Conservation (phyloP, 345 rosid genomes). For the Psidium guajava region DNA sequence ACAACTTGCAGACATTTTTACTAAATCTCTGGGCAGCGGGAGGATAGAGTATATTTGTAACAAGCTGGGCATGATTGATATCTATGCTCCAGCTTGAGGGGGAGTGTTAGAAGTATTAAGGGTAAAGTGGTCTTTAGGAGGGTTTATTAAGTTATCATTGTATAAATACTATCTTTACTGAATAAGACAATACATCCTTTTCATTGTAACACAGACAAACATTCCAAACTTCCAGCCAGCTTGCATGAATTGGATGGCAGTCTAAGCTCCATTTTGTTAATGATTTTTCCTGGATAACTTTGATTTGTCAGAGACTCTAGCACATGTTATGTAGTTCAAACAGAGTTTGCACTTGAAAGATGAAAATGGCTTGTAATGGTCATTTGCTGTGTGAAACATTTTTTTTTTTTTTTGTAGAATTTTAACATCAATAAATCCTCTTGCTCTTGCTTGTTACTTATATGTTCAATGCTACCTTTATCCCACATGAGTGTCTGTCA, state of each 20-base stretch:
- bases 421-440: background rate
- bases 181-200: too few species aligned
- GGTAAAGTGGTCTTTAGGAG: too few species aligned
- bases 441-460: background rate
- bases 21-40: too few species aligned
- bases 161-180: too few species aligned
- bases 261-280: background rate
- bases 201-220: background rate
- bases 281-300: background rate
- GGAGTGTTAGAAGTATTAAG: too few species aligned
- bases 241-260: background rate
- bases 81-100: too few species aligned
- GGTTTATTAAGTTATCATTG: too few species aligned
- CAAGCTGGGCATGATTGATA: too few species aligned
- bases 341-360: background rate
- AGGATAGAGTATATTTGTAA: too few species aligned
- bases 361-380: background rate
- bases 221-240: background rate
- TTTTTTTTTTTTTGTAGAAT: background rate
- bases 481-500: background rate
- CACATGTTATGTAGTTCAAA: background rate
- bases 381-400: background rate
- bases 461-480: background rate
- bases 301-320: background rate
- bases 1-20: too few species aligned